Base-by-base conservation (phyloP, 1,284 basidiomycete species). In the Marasmius tenuissimus region DNA sequence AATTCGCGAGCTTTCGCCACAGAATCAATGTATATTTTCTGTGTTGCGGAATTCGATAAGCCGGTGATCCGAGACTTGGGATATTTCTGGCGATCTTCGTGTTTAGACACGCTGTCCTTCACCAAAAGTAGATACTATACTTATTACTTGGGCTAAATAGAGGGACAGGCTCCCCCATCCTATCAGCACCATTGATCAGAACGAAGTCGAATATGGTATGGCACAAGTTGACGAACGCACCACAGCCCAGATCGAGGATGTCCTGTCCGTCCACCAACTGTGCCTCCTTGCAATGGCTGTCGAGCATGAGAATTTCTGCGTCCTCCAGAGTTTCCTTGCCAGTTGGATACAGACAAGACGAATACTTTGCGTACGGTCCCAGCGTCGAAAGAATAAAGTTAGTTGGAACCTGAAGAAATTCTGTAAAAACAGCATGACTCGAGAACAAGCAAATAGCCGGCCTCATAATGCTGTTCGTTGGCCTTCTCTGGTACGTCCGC, bases 401-500 rank as follows among this genome's bases (percentile, higher is more conserved):
- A 0, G 88, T 91, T 0, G 88, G 80, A 8, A 92, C 85, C 86
- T 87, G 63, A 7, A 11, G n/a, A 12, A 40, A 16, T 51, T 33
- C 37, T 55, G 16, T 33, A 6, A 49, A 16, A 52, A 33, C 27
- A 42, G 58, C 37, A n/a, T 12, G 39, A 54, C n/a, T 38, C 5
- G 35, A 11, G n/a, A 39, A 16, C 39, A 22, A 27, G 34, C 5
- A 60, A 75, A 62, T 61, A 4, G 4, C 27, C 2, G 4, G 87
- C 88, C 76, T 93, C 89, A 70, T 92, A 92, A 69, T 92, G 90
- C 72, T 92, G 90, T 67, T 91, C 84, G 68, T 93, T 93, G 38
- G 90, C 91, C 69, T 88, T 89, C 39, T 86, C 83, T 8, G 88
- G 82, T 16, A 86, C 77, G 66, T 87, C 88, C 2, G 90, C 89